phyloP scores from a whole-genome alignment of 1,284 basidiomycete genomes.

The Laetiporus sulphureus region DNA sequence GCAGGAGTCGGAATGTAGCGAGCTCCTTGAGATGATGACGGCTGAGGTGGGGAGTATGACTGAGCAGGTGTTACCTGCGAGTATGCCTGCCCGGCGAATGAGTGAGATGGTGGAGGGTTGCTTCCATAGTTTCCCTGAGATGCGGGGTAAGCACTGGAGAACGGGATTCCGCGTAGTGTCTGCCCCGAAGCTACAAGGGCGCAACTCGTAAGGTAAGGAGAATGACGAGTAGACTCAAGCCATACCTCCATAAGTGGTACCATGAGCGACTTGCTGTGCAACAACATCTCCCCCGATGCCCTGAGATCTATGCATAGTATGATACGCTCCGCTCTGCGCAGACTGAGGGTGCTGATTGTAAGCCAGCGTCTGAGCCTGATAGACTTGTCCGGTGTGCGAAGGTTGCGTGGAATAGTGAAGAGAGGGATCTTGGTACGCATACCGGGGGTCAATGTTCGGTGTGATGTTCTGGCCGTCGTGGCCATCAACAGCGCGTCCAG shows the following conservation, averaged over 20 bases:
- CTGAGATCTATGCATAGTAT: too few relatives aligned
- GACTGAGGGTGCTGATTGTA: too few relatives aligned
- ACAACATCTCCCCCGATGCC: too few relatives aligned
- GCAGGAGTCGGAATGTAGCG: slow-evolving; percentile 20
- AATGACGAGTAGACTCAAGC: neutral
- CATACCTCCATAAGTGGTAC: neutral
- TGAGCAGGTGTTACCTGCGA: slow-evolving; percentile 6
- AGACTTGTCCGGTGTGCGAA: too few relatives aligned
- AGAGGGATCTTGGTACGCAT: too few relatives aligned
- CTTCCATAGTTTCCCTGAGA: neutral
- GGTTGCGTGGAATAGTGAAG: too few relatives aligned
- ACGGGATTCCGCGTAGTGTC: slow-evolving; percentile 16
- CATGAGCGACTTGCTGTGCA: too few relatives aligned
- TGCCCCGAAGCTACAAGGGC: slow-evolving; percentile 9
- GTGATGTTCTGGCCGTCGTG: too few relatives aligned
- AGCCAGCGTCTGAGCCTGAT: too few relatives aligned
- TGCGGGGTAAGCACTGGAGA: slow-evolving; percentile 7
- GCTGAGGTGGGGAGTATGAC: slow-evolving; percentile 9
- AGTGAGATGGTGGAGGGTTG: neutral
- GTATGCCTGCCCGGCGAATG: slow-evolving; percentile 5
- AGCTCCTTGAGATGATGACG: slow-evolving; percentile 14
- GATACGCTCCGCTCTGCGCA: too few relatives aligned
- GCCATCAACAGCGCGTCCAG: too few relatives aligned
- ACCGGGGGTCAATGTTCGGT: too few relatives aligned
- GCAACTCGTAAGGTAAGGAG: slow-evolving; percentile 3